Evolutionary conservation across 345 rosid species (phyloP), one percentile per base, ranked within the genome.

Genomic region (Gynandropsis gynandra): DNA sequence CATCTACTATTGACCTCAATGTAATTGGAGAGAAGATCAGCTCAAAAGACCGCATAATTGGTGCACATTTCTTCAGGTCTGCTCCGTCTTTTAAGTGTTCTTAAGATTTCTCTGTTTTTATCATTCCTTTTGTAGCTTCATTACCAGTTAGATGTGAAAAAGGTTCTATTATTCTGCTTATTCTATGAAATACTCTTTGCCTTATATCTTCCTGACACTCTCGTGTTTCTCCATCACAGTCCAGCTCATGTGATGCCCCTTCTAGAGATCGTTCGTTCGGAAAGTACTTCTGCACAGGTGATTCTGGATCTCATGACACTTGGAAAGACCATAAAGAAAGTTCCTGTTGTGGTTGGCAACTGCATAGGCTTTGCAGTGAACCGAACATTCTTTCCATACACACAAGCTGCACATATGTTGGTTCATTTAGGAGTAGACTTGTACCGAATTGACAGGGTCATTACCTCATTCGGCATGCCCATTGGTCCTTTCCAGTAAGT

Each of bases 201-300:
- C 49, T 34, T 0, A 0, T 39, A 24, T 16, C 24, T 16, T 13
- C 4, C 1, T 42, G 52, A 19, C 41, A 55, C 11, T 21, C n/a
- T 2, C 29, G 41, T 16, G 49, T 76, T 19, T 66, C 53, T 43
- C 11, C 40, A 72, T 48, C 42, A 65, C 75, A 89, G 96, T 66
- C 98, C 98, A 51, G 98, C 98, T 42, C 96, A 92, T 68, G 69
- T 87, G 58, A 92, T 87, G 98, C 80, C 98, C 44, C 89, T 92
- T 62, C 76, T 87, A 57, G 98, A 92, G 86, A 87, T 87, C 56
- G 95, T 92, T 41, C 73, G 90, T 50, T 72, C 96, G 10, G 72
- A 80, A 44, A 85, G 66, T 50, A 92, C 96, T 55, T 87, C 95
- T 46, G 77, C 90, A 10, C 96, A 92, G 73, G 87, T 71, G 39